phyloP scores from a whole-genome alignment of 2,329 filamentous ascomycete species.

The Corynespora cassiicola region DNA sequence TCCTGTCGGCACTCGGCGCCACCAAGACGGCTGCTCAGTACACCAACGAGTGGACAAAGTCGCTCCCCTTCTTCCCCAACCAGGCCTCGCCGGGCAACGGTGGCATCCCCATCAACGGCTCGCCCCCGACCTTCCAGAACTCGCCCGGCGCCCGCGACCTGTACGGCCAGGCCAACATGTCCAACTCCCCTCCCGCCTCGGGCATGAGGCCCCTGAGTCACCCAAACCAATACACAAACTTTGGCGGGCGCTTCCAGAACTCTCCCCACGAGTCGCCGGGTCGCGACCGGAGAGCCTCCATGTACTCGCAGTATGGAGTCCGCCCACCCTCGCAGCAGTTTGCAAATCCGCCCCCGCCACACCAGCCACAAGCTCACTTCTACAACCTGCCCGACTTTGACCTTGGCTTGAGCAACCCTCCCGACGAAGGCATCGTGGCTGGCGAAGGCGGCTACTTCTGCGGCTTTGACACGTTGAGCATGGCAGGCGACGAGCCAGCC shows the following conservation, averaged over 20 bases:
- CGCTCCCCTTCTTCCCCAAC: slow-evolving; percentile 49
- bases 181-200: slow-evolving; percentile 40
- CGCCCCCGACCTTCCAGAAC: slow-evolving; percentile 49
- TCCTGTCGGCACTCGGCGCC: slow-evolving; percentile 47
- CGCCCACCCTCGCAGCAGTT: slow-evolving; percentile 54
- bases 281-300: slow-evolving; percentile 56
- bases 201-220: slow-evolving; percentile 51
- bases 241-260: slow-evolving; percentile 46
- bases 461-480: slow-evolving; percentile 74
- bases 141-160: slow-evolving; percentile 38
- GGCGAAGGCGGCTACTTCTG: slow-evolving; percentile 79
- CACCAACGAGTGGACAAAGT: slow-evolving; percentile 56
- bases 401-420: slow-evolving; percentile 56
- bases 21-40: slow-evolving; percentile 45
- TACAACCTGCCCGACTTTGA: slow-evolving; percentile 78
- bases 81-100: slow-evolving; percentile 46
- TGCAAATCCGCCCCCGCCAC: slow-evolving; percentile 70
- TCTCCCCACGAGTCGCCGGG: slow-evolving; percentile 41
- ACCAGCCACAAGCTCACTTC: slow-evolving; percentile 78
- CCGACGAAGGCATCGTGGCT: slow-evolving; percentile 61
- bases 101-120: slow-evolving; percentile 53
- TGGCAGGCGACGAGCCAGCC: slow-evolving; percentile 52
- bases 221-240: slow-evolving; percentile 52
- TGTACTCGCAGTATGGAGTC: slow-evolving; percentile 57
- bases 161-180: slow-evolving; percentile 48